phyloP scores from a whole-genome alignment of 1,284 basidiomycete species.

The Stygiomarasmius scandens region DNA sequence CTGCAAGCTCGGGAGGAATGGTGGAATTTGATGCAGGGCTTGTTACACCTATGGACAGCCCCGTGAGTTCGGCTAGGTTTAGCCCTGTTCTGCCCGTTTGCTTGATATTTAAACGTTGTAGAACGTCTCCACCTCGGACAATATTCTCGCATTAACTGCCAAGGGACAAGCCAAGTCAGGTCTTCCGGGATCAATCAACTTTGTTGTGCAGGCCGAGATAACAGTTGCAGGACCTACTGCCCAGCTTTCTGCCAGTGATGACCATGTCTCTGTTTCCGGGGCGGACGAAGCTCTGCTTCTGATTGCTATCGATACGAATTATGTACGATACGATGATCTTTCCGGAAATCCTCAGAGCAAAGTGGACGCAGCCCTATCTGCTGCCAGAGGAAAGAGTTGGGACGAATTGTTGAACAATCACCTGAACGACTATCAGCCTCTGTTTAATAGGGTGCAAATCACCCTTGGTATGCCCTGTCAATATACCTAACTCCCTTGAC shows the following conservation, averaged over 20 bases:
- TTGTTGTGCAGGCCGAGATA: conserved; percentile 12
- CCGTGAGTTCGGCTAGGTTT: conserved; percentile 8
- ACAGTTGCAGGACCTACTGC: conserved; percentile 5
- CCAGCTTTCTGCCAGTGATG: not conserved
- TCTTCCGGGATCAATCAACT: conserved; percentile 14
- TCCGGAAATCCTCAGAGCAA: conserved; percentile 14
- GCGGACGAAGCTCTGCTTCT: conserved; percentile 17
- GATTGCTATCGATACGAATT: conserved; percentile 19
- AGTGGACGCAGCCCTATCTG: conserved; percentile 9
- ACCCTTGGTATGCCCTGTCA: conserved; percentile 14
- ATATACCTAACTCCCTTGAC: too few relatives aligned
- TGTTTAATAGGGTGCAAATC: conserved; percentile 18
- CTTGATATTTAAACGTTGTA: not conserved
- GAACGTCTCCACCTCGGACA: conserved; percentile 8
- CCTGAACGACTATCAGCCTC: conserved; percentile 14
- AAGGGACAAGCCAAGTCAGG: conserved; percentile 7
- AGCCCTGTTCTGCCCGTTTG: not conserved
- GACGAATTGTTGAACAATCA: conserved; percentile 14
- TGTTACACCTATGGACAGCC: conserved; percentile 14
- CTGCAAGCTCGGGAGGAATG: conserved; percentile 7
- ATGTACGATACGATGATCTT: conserved; percentile 17
- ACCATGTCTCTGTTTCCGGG: conserved; percentile 4
- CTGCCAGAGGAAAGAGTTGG: conserved; percentile 12
- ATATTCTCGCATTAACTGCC: conserved; percentile 6
- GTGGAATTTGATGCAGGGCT: conserved; percentile 13